phyloP scores from a whole-genome alignment of 768 basidiomycete genomes.

The Agrocybe praecox region DNA sequence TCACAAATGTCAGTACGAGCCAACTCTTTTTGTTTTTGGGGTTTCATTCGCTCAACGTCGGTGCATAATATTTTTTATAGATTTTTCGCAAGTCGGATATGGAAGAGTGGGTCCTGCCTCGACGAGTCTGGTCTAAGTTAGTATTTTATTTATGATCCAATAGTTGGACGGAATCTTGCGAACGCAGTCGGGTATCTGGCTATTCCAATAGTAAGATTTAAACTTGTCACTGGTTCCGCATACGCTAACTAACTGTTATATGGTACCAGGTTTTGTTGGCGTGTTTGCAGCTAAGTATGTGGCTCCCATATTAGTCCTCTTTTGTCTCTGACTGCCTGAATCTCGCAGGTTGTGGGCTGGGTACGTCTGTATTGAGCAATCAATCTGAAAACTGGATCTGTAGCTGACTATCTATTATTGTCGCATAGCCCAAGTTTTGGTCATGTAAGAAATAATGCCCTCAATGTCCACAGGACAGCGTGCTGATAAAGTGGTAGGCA shows the following conservation, averaged over 20 bases:
- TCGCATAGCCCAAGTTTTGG: not conserved
- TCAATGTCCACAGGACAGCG: not conserved
- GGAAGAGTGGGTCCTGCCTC: conserved; percentile 9
- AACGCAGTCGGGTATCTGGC: not conserved
- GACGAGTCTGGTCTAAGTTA: no score
- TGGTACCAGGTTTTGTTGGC: no score
- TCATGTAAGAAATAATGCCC: not conserved
- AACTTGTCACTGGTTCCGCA: no score
- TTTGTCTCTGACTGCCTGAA: no score
- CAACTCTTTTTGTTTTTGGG: no score
- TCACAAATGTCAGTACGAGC: conserved; percentile 1
- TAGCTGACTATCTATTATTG: no score
- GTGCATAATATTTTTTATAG: not conserved
- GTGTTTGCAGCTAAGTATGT: no score
- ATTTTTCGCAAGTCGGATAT: conserved; percentile 15
- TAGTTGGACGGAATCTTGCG: not conserved
- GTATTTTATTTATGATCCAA: no score
- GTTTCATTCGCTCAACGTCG: no score
- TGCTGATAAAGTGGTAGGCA: not conserved
- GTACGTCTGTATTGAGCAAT: not conserved
- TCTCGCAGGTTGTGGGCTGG: not conserved
- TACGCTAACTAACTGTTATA: no score
- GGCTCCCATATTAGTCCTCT: no score
- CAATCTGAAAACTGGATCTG: no score
- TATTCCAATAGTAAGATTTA: not conserved